Base-by-base conservation (phyloP, 352 stramenopile species). In the Lagenidium sp. region DNA sequence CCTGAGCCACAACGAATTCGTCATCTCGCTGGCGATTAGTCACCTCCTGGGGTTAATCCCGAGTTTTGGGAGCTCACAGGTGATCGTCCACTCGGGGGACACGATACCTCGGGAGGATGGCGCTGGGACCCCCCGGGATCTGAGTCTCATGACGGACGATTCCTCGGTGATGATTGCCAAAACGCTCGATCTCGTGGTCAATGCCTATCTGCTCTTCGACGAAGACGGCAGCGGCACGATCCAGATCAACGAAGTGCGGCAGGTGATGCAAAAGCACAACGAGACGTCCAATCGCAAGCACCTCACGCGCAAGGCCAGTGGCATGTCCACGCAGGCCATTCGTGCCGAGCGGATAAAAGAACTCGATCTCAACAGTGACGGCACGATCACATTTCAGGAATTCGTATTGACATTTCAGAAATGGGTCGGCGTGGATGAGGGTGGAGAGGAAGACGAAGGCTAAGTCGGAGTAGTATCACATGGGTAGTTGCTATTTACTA, bases 301-400 rank as follows among this genome's bases (percentile, higher is more conserved):
- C 42, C 62, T 85, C 1, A 65, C 80, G 36, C 65, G 74, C 26
- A 68, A 78, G 39, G 41, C 61, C 16, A 88, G 69, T 45, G 58
- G 68, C 16, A 56, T 78, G 25, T 77, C 73, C 24, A 81, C 74
- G 10, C 71, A 80, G 36, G 50, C 61, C 26, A 84, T 83, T 35
- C 71, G 63, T 10, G 49, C 70, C 21, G 78, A 91, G 50, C 71
- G 83, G 49, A 89, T 87, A 73, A 85, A 92, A 46, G 82, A 95
- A 47, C 62, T 95, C 36, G 83, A 95, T 47, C 64, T 84, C 38
- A 76, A 95, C 50, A 57, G 82, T n/a, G 79, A 94, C 34, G 82
- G 83, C 39, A 89, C 69, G 7, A 92, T 94, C 61, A 94, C 82
- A 18, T 94, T 92, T 46, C 77, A 92, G 48, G 83, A 95, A 47